phyloP scores from a whole-genome alignment of 768 basidiomycete species.

The Suillus fuscotomentosus region DNA sequence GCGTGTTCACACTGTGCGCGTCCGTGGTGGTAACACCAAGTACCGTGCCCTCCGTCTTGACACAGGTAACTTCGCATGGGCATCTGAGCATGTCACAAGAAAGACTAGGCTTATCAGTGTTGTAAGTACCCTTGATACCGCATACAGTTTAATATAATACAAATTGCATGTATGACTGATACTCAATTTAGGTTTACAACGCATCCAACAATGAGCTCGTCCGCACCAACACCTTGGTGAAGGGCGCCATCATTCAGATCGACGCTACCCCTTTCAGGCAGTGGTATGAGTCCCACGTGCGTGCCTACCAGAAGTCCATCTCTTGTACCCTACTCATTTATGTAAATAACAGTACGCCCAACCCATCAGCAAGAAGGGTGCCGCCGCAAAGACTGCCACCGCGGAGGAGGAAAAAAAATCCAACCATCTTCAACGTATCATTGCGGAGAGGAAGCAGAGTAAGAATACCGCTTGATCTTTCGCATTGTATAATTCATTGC shows the following conservation, averaged over 20 bases:
- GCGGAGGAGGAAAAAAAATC: slow-evolving; percentile 79
- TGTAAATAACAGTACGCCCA: slow-evolving; percentile 73
- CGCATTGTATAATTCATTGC: slow-evolving; percentile 15
- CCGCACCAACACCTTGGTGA: slow-evolving; percentile 98
- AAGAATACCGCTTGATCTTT: slow-evolving; percentile 14
- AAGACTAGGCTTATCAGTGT: slow-evolving; percentile 97
- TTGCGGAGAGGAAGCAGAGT: slow-evolving; percentile 94
- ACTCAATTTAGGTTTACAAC: slow-evolving; percentile 79
- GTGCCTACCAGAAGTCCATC: slow-evolving; percentile 36
- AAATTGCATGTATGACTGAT: slow-evolving; percentile 6
- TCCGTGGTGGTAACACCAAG: slow-evolving; percentile 94
- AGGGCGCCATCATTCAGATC: slow-evolving; percentile 93
- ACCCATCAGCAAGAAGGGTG: slow-evolving; percentile 87
- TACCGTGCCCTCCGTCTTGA: slow-evolving; percentile 96
- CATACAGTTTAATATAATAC: background rate
- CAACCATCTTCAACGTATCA: slow-evolving; percentile 82
- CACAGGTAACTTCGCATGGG: slow-evolving; percentile 98
- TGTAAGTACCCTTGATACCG: slow-evolving; percentile 49
- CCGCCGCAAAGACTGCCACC: slow-evolving; percentile 50
- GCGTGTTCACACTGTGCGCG: slow-evolving; percentile 93
- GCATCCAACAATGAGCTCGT: slow-evolving; percentile 99
- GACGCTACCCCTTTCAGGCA: slow-evolving; percentile 99
- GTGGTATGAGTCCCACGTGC: slow-evolving; percentile 98
- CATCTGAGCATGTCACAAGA: slow-evolving; percentile 86
- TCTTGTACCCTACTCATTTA: slow-evolving; percentile 5